Evolutionary conservation across 2,329 filamentous ascomycete genomes (phyloP), one percentile per base, ranked within the genome.

Genomic region (Myriosclerotinia duriaeana): DNA sequence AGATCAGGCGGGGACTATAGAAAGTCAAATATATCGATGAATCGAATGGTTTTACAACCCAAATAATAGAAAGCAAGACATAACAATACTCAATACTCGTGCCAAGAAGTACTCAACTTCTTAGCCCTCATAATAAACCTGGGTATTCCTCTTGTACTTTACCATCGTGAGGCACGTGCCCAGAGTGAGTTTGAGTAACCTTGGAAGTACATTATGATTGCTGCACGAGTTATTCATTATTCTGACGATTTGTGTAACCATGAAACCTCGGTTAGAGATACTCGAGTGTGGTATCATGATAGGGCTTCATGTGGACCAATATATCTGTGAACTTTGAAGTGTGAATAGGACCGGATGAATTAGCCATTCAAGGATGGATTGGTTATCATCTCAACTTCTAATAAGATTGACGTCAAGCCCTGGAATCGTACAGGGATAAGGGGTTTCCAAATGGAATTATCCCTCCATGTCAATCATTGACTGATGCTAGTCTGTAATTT

Each of bases 321-420:
- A n/a, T 26, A 26, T 38, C 30, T 12, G 44, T 38, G n/a, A n/a
- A n/a, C n/a, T n/a, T n/a, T n/a, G n/a, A n/a, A n/a, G n/a, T n/a
- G n/a, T n/a, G 58, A 50, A 61, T 50, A 50, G n/a, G 61, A 48
- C 61, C 42, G 40, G 38, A 59, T 59, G 63, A 20, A 26, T 46
- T n/a, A 53, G 26, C 9, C 20, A 52, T 42, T 34, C 54, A 61
- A 65, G 44, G 55, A 53, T 60, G 46, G 22, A 20, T 14, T 65
- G 22, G 46, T 60, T 38, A 65, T 65, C 22, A 65, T 65, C 54
- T 65, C 60, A 60, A 40, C 36, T 44, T 60, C 36, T 22, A 65
- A 65, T 60, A 44, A 60, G 44, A 40, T 65, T 42, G 54, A 36
- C 34, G 36, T 46, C 42, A 59, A 65, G 44, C 12, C 64, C 42